Base-by-base conservation (phyloP, 2,329 filamentous ascomycete species). In the Rhynchosporium graminicola region DNA sequence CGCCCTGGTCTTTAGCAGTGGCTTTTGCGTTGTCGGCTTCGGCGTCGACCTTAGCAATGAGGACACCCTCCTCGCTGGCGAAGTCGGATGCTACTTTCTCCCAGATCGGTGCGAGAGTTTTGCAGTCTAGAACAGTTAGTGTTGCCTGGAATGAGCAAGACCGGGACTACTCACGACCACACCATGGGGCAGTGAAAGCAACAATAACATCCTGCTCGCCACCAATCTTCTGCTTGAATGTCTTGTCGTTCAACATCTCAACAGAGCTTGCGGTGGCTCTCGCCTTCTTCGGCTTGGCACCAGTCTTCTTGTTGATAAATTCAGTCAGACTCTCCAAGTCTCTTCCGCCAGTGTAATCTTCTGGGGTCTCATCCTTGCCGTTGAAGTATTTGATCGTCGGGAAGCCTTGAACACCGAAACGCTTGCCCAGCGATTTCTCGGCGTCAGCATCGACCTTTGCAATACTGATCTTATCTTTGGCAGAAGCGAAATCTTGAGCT, bases 331-430 rank as follows among this genome's bases (percentile, higher is more conserved):
- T 91, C 71, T 98, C 95, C 31, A 99, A 76, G 76, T 97, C 94
- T 62, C 95, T 86, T 38, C 91, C 92, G 64, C 91, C 88, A 64
- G 85, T 89, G 81, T 98, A 99, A 65, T 97, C 92, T 67, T 83
- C 80, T 0, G 94, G 93, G 73, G 85, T 88, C 64, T 92, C 87
- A 75, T 89, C 94, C 84, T 96, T 96, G 70, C 95, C 95, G 77
- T 98, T 93, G 73, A 99, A 99, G 84, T 86, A 99, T 80, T 99
- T 99, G 73, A 99, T 80, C 0, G 95, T 99, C 26, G 95, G 95
- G 82, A 98, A 99, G 26, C 96, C 96, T 78, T 95, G 89, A 55
- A 99, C 85, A 48, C 90, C 91, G 73, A 93, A 98, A 68, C 87
- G 84, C 83, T 91, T 90, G 70, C 93, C 94, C 66, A 99, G 81